phyloP scores from a whole-genome alignment of 306 rosid species.

The Gynostemma pentaphyllum region DNA sequence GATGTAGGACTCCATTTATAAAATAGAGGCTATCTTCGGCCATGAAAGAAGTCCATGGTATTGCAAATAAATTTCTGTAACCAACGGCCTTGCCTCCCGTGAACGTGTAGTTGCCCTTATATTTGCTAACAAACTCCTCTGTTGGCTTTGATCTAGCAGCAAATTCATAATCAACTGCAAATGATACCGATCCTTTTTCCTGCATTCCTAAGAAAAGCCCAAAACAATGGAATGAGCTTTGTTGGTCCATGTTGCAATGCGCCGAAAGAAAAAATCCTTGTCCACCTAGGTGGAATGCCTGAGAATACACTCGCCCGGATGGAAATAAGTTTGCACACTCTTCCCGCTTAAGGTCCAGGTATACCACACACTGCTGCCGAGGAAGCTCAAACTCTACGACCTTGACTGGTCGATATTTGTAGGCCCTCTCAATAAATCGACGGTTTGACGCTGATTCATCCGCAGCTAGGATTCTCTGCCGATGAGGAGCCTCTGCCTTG shows the following conservation, averaged over 20 bases:
- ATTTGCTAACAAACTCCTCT: constrained; percentile 77
- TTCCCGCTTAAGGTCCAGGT: constrained; percentile 84
- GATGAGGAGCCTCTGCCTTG: constrained; percentile 91
- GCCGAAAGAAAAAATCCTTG: constrained; percentile 97
- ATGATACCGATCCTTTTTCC: constrained; percentile 85
- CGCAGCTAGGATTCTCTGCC: constrained; percentile 71
- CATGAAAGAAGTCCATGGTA: constrained; percentile 75
- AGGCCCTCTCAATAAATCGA: constrained; percentile 83
- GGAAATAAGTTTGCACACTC: constrained; percentile 69
- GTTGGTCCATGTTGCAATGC: constrained; percentile 99
- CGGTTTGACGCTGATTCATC: constrained; percentile 55
- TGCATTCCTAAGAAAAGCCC: constrained; percentile 97
- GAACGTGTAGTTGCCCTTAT: constrained; percentile 93
- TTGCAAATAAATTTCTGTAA: constrained; percentile 73
- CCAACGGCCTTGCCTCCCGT: constrained; percentile 99
- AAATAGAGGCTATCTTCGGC: constrained; percentile 82
- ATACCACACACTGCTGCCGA: constrained; percentile 85
- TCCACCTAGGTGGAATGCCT: constrained; percentile 96
- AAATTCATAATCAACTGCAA: constrained; percentile 91
- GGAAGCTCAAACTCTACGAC: constrained; percentile 94
- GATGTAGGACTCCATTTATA: constrained; percentile 86
- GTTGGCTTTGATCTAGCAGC: constrained; percentile 76
- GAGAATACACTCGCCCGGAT: constrained; percentile 95
- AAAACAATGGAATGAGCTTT: constrained; percentile 85
- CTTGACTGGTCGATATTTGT: constrained; percentile 94